Evolutionary conservation across 108 stramenopile species (phyloP).

Genomic region (Pseudonitzschia pungens): DNA sequence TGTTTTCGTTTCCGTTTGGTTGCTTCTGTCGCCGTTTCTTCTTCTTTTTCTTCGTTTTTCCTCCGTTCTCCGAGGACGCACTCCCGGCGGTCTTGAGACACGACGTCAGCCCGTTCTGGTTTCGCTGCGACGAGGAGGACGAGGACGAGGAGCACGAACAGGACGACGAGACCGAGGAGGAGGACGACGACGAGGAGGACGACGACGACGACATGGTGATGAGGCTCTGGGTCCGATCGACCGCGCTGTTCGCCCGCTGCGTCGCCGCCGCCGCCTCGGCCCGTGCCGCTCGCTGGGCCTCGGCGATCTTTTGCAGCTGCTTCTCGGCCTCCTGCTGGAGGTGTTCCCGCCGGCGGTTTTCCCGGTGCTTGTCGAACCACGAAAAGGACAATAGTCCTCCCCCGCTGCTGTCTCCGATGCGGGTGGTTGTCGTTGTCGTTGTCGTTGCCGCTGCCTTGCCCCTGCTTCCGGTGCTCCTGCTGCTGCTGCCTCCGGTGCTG

Average conservation of each 20-base stretch:
- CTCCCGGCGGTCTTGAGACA: too few species aligned
- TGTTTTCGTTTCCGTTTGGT: too few species aligned
- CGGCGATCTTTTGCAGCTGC: constrained; percentile 41
- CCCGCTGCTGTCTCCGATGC: background rate
- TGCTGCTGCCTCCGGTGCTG: background rate
- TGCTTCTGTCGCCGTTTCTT: background rate
- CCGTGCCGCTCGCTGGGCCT: constrained; percentile 27
- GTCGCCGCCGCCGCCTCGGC: too few species aligned
- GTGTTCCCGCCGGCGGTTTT: constrained; percentile 35
- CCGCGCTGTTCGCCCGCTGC: background rate
- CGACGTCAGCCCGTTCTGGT: background rate
- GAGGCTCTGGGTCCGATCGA: background rate
- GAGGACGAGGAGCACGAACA: background rate
- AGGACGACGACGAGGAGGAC: background rate
- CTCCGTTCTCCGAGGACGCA: too few species aligned
- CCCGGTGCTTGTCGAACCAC: constrained; percentile 41
- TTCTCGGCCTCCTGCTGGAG: constrained; percentile 47
- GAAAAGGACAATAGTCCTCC: background rate
- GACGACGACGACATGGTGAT: background rate
- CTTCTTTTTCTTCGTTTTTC: too few species aligned
- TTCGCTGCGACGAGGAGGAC: background rate
- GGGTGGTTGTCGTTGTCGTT: background rate
- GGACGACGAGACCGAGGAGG: too few species aligned
- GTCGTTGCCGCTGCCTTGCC: too few species aligned
- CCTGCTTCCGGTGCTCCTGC: too few species aligned